A percentile compares a stretch with the other conserved stretches of the same genome.
phyloP scores from a whole-genome alignment of 2,329 filamentous ascomycete species.

The Fusarium duplospermum region DNA sequence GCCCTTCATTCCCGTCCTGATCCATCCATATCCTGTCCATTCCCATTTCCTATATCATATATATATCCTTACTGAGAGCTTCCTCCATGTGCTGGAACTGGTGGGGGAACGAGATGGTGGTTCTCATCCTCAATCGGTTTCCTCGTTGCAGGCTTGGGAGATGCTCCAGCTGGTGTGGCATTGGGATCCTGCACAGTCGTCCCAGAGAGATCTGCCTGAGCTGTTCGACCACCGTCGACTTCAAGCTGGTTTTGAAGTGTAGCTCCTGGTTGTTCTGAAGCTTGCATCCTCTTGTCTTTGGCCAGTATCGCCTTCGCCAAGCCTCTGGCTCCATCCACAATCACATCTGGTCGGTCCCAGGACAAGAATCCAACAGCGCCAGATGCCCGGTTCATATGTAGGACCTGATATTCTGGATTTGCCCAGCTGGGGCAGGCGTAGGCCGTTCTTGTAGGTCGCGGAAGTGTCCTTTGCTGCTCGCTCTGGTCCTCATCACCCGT shows the following conservation, averaged over 20 bases:
- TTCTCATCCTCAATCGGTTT: conserved; percentile 18
- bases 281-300: conserved; percentile 52
- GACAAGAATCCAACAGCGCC: conserved; percentile 59
- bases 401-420: conserved; percentile 55
- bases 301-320: conserved; percentile 55
- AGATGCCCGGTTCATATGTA: conserved; percentile 53
- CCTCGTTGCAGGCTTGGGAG: conserved; percentile 16
- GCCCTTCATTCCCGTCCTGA: neutral
- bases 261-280: conserved; percentile 38
- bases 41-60: neutral
- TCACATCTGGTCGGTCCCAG: conserved; percentile 61
- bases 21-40: neutral
- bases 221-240: conserved; percentile 29
- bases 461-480: conserved; percentile 32
- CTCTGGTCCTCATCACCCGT: conserved; percentile 47
- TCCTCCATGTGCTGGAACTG: conserved; percentile 8
- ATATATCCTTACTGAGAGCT: conserved; percentile 2
- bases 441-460: conserved; percentile 37
- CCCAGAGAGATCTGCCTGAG: conserved; percentile 43
- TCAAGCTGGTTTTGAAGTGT: conserved; percentile 51
- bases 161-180: conserved; percentile 8
- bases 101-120: conserved; percentile 24
- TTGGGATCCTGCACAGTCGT: conserved; percentile 41
- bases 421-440: conserved; percentile 65
- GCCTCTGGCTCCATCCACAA: conserved; percentile 55